Conservation (phyloP, 2,329 filamentous ascomycete genomes). For the Magnaporthiopsis incrustans region DNA sequence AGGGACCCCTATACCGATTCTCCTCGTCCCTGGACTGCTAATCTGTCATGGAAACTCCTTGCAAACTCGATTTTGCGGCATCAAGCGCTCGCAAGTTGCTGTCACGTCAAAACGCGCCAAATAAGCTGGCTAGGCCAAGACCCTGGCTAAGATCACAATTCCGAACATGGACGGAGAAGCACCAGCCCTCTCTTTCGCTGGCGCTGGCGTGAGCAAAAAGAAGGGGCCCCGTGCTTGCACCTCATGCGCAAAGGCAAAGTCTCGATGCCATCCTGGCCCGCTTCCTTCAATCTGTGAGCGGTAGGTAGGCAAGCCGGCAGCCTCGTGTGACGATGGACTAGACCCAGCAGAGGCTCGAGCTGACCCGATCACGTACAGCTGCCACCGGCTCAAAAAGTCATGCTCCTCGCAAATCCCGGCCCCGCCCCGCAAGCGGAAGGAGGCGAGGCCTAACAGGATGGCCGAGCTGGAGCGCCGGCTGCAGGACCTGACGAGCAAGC, state of each 20-base stretch:
- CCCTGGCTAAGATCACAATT: background rate
- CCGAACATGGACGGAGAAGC: background rate
- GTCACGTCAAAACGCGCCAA: too few relatives aligned
- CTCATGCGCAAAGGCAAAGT: slow-evolving; percentile 45
- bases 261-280: slow-evolving; percentile 37
- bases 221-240: slow-evolving; percentile 41
- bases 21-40: too few relatives aligned
- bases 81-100: too few relatives aligned
- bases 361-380: slow-evolving; percentile 24
- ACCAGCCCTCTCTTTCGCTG: background rate
- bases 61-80: too few relatives aligned
- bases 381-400: slow-evolving; percentile 37
- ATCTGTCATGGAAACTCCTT: too few relatives aligned
- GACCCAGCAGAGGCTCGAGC: background rate
- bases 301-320: slow-evolving; percentile 20
- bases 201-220: slow-evolving; percentile 6
- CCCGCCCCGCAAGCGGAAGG: slow-evolving; percentile 37
- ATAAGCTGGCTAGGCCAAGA: too few relatives aligned
- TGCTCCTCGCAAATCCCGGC: slow-evolving; percentile 40
- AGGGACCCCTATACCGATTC: background rate
- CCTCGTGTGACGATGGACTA: background rate
- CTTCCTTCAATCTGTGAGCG: slow-evolving; percentile 37
- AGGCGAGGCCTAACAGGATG: slow-evolving; percentile 38
- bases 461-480: slow-evolving; percentile 42
- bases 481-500: slow-evolving; percentile 38